phyloP scores from a whole-genome alignment of 768 basidiomycete genomes.

The Lactarius psammicola region DNA sequence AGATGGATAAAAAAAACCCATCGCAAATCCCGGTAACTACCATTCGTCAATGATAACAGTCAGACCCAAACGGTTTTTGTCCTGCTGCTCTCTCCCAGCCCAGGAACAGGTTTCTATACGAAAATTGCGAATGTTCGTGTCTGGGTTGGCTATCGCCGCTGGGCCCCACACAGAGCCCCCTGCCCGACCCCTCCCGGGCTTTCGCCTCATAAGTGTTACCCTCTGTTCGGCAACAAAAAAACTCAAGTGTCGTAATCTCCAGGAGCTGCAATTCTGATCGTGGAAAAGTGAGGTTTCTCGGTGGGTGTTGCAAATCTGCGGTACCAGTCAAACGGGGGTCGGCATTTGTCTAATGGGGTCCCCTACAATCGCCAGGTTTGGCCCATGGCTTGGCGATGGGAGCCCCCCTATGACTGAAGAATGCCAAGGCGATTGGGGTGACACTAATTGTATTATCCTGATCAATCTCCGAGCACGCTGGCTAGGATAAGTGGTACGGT shows the following conservation, averaged over 20 bases:
- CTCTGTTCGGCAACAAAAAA: conserved; percentile 41
- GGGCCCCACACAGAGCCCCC: conserved; percentile 42
- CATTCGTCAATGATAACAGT: conserved; percentile 48
- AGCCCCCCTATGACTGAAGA: conserved; percentile 59
- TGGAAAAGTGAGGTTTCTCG: conserved; percentile 42
- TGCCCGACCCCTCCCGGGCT: conserved; percentile 47
- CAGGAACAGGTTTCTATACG: conserved; percentile 47
- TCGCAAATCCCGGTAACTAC: conserved; percentile 14
- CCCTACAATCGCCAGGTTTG: conserved; percentile 68
- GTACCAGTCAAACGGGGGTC: conserved; percentile 3
- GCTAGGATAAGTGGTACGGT: conserved; percentile 10
- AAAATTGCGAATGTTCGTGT: conserved; percentile 37
- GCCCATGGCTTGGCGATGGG: conserved; percentile 64
- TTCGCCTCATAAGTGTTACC: conserved; percentile 48
- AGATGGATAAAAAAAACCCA: neutral
- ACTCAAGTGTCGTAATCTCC: conserved; percentile 41
- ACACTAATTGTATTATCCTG: conserved; percentile 68
- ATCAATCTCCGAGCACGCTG: conserved; percentile 11
- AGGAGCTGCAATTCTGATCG: conserved; percentile 42
- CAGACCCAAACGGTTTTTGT: conserved; percentile 44
- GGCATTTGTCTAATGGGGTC: conserved; percentile 5
- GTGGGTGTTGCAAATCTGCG: conserved; percentile 43
- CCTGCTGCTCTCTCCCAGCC: conserved; percentile 47
- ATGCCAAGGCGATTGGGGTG: conserved; percentile 70
- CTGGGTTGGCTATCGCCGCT: conserved; percentile 38